Conservation (phyloP, 352 stramenopile species). For the Phytopythium mirpurense region DNA sequence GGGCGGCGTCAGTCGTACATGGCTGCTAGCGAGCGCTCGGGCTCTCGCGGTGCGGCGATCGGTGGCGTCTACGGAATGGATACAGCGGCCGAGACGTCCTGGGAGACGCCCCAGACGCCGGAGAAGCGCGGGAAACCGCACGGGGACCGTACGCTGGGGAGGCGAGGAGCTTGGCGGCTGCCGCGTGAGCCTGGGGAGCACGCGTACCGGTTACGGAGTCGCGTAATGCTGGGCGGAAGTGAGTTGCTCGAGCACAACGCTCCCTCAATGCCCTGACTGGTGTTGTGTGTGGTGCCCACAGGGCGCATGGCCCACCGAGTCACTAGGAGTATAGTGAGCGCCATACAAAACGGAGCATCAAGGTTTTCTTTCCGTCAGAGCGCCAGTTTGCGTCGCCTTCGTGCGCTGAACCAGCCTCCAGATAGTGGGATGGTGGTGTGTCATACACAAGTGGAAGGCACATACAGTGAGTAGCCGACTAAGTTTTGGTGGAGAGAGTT, state of each 20-base stretch:
- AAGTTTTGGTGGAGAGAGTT: too few species aligned
- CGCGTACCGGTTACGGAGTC: slow-evolving; percentile 1
- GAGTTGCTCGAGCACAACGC: too few species aligned
- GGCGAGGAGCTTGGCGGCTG: neutral
- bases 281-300: too few species aligned
- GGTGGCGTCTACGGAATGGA: neutral
- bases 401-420: neutral
- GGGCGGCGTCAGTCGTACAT: slow-evolving; percentile 6
- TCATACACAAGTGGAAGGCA: too few species aligned
- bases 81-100: neutral
- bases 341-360: neutral
- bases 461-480: too few species aligned
- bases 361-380: neutral
- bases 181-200: neutral
- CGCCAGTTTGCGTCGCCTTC: slow-evolving; percentile 1
- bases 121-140: neutral
- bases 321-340: neutral
- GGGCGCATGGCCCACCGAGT: neutral
- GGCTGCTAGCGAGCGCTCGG: neutral
- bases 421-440: neutral
- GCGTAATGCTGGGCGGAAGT: neutral
- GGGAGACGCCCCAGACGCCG: neutral
- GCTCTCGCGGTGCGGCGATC: neutral
- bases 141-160: neutral
- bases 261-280: too few species aligned